Evolutionary conservation across 805 yeast genomes (phyloP).

Genomic region (Deakozyma indianensis): DNA sequence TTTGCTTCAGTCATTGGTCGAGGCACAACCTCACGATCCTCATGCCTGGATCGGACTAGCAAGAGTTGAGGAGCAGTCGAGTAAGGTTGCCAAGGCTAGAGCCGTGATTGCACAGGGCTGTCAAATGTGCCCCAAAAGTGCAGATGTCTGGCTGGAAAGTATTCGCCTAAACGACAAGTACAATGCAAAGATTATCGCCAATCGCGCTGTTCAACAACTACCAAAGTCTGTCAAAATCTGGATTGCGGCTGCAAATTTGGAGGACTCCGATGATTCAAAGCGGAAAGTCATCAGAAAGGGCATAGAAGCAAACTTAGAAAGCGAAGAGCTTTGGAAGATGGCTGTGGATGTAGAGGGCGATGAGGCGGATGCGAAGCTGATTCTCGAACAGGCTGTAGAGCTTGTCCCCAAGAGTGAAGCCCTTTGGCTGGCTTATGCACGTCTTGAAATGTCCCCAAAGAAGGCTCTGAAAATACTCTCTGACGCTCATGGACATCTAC

Average conservation of each 20-base stretch:
- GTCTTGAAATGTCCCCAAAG: conserved; percentile 23
- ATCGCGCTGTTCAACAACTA: conserved; percentile 48
- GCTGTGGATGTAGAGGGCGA: conserved; percentile 48
- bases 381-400: conserved; percentile 53
- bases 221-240: conserved; percentile 51
- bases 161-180: conserved; percentile 43
- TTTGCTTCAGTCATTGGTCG: conserved; percentile 52
- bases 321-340: conserved; percentile 51
- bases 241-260: conserved; percentile 57
- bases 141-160: conserved; percentile 72
- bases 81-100: conserved; percentile 41
- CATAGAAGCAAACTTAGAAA: conserved; percentile 45
- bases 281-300: conserved; percentile 55
- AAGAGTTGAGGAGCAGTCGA: conserved; percentile 53
- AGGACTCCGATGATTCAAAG: conserved; percentile 38
- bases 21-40: conserved; percentile 57
- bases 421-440: conserved; percentile 49
- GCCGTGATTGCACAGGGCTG: conserved; percentile 63
- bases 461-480: conserved; percentile 44
- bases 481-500: conserved; percentile 25
- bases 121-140: conserved; percentile 45
- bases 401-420: conserved; percentile 49
- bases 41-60: conserved; percentile 83
- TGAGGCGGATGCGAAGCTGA: conserved; percentile 31
- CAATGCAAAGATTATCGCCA: conserved; percentile 41